These are phyloP conservation scores for Suhomyces coccinellae DNA, from an alignment of 1,139 yeast genomes.

Conservation along the genomic window DNA sequence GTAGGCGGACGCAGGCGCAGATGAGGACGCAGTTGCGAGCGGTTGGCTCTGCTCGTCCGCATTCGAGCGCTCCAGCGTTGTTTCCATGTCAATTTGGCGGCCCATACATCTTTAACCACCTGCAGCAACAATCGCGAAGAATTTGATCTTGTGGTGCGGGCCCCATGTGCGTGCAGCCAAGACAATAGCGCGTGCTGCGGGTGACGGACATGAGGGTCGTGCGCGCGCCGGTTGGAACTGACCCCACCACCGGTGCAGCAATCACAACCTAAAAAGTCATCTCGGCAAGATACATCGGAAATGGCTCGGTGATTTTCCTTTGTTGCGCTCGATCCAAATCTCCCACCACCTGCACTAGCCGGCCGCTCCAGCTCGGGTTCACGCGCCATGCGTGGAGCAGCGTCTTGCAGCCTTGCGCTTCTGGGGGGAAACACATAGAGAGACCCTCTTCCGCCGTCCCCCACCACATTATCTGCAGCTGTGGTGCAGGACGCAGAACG, in stretches of 20 bases:
- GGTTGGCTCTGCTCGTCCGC: too few species aligned
- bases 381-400: too few species aligned
- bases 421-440: too few species aligned
- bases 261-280: background rate
- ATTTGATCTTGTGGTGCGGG: slow-evolving; percentile 1
- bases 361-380: too few species aligned
- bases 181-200: background rate
- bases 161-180: background rate
- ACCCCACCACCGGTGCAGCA: background rate
- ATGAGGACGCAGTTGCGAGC: background rate
- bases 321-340: too few species aligned
- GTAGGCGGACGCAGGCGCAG: background rate
- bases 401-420: too few species aligned
- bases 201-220: background rate
- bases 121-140: slow-evolving; percentile 6
- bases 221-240: background rate
- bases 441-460: too few species aligned
- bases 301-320: too few species aligned
- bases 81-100: slow-evolving; percentile 8
- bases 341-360: too few species aligned
- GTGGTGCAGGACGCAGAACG: too few species aligned
- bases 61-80: background rate
- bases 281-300: too few species aligned
- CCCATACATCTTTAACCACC: slow-evolving; percentile 4
- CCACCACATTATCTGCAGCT: too few species aligned